Conservation (phyloP, 352 stramenopile species). For the Phytophthora sp. region DNA sequence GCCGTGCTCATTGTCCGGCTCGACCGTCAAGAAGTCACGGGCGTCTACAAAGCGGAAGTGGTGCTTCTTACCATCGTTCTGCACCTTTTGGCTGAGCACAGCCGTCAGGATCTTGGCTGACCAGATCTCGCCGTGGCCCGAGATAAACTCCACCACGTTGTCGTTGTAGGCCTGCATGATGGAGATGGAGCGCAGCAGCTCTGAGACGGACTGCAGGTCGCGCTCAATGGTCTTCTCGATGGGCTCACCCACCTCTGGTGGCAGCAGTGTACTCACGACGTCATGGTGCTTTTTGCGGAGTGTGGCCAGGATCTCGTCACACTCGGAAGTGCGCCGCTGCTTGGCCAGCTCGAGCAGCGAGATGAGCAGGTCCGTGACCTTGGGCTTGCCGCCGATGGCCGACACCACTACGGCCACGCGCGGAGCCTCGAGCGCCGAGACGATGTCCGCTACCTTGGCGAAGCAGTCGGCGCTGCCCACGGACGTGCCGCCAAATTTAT, state of each 20-base stretch:
- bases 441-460: conserved; percentile 77
- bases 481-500: conserved; percentile 98
- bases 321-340: conserved; percentile 71
- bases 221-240: conserved; percentile 69
- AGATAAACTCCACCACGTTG: conserved; percentile 92
- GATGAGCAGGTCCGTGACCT: conserved; percentile 96
- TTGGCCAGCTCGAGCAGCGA: conserved; percentile 89
- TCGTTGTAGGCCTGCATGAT: conserved; percentile 90
- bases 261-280: conserved; percentile 73
- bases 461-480: conserved; percentile 94
- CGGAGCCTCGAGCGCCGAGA: conserved; percentile 50
- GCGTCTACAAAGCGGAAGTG: conserved; percentile 94
- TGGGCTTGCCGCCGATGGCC: conserved; percentile 96
- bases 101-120: conserved; percentile 92
- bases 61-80: conserved; percentile 56
- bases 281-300: conserved; percentile 83
- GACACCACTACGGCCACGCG: conserved; percentile 92
- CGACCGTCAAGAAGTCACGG: conserved; percentile 85
- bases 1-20: conserved; percentile 79
- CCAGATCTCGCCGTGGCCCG: conserved; percentile 97
- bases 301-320: conserved; percentile 68
- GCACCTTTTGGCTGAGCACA: conserved; percentile 60
- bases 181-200: conserved; percentile 86
- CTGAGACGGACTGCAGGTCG: conserved; percentile 74
- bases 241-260: conserved; percentile 46